These are phyloP conservation scores for Antitrichia curtipendula DNA, from an alignment of 225 moss, liverwort and hornwort species.

Conservation along the genomic window DNA sequence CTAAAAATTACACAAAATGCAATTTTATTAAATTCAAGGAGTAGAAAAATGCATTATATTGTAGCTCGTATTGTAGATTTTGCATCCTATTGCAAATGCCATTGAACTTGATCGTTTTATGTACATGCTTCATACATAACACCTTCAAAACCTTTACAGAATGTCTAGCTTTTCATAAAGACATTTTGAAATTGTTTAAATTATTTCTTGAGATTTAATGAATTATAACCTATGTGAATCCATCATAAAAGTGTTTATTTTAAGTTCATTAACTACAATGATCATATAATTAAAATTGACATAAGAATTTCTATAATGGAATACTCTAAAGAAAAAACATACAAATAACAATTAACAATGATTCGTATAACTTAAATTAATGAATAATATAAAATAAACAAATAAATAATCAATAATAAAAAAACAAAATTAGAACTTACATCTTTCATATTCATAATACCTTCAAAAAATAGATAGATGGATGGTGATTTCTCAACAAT, in stretches of 20 bases:
- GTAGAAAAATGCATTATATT: too few species aligned
- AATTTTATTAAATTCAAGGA: neutral
- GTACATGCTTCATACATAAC: too few species aligned
- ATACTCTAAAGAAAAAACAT: rapidly evolving
- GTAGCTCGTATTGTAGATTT: neutral
- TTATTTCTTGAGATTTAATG: neutral
- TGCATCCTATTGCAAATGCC: neutral
- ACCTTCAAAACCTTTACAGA: neutral
- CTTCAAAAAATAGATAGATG: neutral
- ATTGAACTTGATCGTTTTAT: neutral
- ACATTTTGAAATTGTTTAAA: too few species aligned
- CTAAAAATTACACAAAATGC: neutral
- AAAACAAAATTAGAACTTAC: neutral
- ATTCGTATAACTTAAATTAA: neutral
- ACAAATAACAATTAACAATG: neutral
- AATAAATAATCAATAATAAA: neutral
- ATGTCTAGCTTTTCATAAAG: neutral
- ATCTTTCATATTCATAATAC: neutral
- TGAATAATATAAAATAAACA: neutral
- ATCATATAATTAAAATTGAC: neutral
- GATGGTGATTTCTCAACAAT: neutral
- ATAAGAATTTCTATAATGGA: neutral
- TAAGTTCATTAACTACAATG: neutral
- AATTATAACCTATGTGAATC: neutral
- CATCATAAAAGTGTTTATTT: neutral